Conservation (phyloP, 148 eudicot species). For the Rhododendron vialii region DNA sequence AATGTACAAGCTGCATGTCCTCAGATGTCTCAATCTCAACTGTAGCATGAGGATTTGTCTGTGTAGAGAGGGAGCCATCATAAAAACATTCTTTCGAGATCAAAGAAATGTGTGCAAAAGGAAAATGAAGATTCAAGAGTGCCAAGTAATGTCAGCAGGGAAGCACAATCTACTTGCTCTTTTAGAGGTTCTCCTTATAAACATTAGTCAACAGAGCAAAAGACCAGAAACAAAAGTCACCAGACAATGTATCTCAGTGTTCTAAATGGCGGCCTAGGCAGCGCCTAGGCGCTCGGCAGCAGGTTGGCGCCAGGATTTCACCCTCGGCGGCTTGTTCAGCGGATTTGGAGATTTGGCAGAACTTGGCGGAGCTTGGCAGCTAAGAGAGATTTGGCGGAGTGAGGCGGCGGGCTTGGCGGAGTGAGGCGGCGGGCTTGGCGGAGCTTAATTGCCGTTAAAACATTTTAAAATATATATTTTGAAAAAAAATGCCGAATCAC, state of each 20-base stretch:
- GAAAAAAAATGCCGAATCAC: no score
- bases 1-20: constrained; percentile 98
- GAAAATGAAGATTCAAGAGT: neutral
- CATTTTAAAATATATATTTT: no score
- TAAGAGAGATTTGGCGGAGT: no score
- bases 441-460: no score
- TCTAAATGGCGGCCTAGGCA: no score
- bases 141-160: neutral
- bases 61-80: neutral
- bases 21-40: constrained; percentile 96
- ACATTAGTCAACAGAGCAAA: neutral
- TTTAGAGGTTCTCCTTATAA: neutral
- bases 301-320: no score
- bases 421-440: no score
- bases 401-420: no score
- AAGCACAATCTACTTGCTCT: neutral
- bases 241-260: neutral
- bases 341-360: no score
- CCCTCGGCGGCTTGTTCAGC: no score
- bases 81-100: neutral
- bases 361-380: no score
- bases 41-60: constrained; percentile 92
- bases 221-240: neutral
- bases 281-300: no score
- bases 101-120: neutral